Percentiles rank a stretch among this genome's conserved stretches.
Conservation (phyloP, 495 filamentous ascomycete genomes). For the Neurospora discreta region DNA sequence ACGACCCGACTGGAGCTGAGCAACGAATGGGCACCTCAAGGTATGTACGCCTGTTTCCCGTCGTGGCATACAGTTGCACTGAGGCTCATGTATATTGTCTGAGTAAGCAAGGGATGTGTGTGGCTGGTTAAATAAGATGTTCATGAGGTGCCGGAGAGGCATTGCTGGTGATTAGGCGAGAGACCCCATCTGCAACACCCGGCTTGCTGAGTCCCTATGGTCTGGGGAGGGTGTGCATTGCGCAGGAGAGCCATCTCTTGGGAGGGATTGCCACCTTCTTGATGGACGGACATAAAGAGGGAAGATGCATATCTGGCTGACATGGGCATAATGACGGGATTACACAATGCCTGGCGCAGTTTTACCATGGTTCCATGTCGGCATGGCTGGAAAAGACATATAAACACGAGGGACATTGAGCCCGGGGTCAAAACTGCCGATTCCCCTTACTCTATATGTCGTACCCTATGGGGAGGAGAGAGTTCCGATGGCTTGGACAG, state of each 20-base stretch:
- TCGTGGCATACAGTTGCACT: not conserved
- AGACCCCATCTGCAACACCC: not conserved
- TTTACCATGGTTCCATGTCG: not conserved
- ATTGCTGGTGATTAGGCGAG: not conserved
- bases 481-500: not conserved
- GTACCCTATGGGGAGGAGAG: not conserved
- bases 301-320: not conserved
- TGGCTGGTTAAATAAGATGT: not conserved
- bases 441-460: not conserved
- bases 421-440: not conserved
- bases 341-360: not conserved
- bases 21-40: not conserved
- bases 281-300: not conserved
- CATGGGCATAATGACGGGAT: not conserved
- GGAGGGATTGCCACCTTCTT: not conserved
- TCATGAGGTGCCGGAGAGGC: not conserved
- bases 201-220: not conserved
- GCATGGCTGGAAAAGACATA: too few species aligned
- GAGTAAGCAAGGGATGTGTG: not conserved
- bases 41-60: not conserved
- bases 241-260: not conserved
- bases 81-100: not conserved
- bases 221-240: not conserved
- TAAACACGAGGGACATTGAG: not conserved
- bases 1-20: not conserved